A percentile compares a stretch with the other conserved stretches of the same genome.
Evolutionary conservation across 108 stramenopile genomes (phyloP).

Genomic region (Discostella stelligeroides): DNA sequence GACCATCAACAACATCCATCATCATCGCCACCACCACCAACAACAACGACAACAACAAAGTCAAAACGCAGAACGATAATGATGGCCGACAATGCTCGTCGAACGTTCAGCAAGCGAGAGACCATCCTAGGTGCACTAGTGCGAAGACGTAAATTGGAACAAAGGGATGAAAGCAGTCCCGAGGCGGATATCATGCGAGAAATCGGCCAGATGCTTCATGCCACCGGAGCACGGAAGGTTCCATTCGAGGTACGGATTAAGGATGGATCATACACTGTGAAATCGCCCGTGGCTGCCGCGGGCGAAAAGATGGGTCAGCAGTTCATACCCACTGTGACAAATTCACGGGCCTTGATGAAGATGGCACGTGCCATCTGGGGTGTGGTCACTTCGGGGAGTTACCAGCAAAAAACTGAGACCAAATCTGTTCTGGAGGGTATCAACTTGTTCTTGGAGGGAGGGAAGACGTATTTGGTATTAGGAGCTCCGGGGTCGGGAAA

Average conservation of each 20-base stretch:
- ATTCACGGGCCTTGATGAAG: constrained; percentile 5
- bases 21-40: too few species aligned
- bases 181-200: background rate
- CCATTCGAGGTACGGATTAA: constrained; percentile 29
- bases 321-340: constrained; percentile 37
- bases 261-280: constrained; percentile 25
- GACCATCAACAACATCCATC: too few species aligned
- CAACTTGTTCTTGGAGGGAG: constrained; percentile 64
- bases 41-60: constrained; percentile 8
- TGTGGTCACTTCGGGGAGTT: constrained; percentile 3
- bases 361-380: constrained; percentile 8
- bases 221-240: background rate
- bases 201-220: constrained; percentile 5
- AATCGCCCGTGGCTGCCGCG: constrained; percentile 2
- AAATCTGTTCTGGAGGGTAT: constrained; percentile 57
- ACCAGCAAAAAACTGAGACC: constrained; percentile 9
- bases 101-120: constrained; percentile 20
- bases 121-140: constrained; percentile 14
- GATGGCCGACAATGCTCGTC: background rate
- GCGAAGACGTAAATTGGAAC: constrained; percentile 6
- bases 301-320: background rate
- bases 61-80: too few species aligned
- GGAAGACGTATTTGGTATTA: too few species aligned
- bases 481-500: constrained; percentile 87
- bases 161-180: constrained; percentile 11